Evolutionary conservation across 176 grass and related monocot species (phyloP).

Genomic region (Cymbopogon citratus): DNA sequence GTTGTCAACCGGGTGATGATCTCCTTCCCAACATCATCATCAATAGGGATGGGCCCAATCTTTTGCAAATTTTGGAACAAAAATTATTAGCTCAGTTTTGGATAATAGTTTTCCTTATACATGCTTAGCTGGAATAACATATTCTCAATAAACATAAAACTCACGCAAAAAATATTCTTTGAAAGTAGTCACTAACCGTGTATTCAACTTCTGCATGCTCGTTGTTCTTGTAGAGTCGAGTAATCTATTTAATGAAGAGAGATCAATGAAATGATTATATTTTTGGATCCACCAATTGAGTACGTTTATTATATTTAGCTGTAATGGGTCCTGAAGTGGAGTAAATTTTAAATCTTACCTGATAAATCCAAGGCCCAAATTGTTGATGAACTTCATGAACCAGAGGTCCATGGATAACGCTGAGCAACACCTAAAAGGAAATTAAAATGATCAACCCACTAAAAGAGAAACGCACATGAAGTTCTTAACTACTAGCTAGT

Average conservation of each 20-base stretch:
- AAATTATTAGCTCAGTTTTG: background rate
- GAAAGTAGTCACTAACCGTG: slow-evolving; percentile 47
- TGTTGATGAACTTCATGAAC: slow-evolving; percentile 82
- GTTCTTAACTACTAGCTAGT: no score
- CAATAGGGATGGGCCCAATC: slow-evolving; percentile 75
- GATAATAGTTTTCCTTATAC: background rate
- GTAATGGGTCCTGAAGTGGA: background rate
- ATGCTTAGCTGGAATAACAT: background rate
- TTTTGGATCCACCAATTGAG: background rate
- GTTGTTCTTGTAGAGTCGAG: slow-evolving; percentile 81
- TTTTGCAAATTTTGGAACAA: slow-evolving; percentile 28
- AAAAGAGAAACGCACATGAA: background rate
- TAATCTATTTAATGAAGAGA: slow-evolving; percentile 53
- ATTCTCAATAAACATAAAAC: background rate
- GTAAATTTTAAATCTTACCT: slow-evolving; percentile 40
- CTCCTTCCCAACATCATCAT: slow-evolving; percentile 73
- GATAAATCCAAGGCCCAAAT: slow-evolving; percentile 87
- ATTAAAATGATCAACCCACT: background rate
- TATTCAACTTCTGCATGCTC: slow-evolving; percentile 95
- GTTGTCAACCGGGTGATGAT: slow-evolving; percentile 63
- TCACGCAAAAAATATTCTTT: background rate
- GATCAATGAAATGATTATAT: background rate
- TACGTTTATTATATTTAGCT: background rate
- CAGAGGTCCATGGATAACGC: slow-evolving; percentile 57
- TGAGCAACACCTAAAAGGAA: slow-evolving; percentile 47